Base-by-base conservation (phyloP, 1,139 yeast species). In the Geotrichum candidum region DNA sequence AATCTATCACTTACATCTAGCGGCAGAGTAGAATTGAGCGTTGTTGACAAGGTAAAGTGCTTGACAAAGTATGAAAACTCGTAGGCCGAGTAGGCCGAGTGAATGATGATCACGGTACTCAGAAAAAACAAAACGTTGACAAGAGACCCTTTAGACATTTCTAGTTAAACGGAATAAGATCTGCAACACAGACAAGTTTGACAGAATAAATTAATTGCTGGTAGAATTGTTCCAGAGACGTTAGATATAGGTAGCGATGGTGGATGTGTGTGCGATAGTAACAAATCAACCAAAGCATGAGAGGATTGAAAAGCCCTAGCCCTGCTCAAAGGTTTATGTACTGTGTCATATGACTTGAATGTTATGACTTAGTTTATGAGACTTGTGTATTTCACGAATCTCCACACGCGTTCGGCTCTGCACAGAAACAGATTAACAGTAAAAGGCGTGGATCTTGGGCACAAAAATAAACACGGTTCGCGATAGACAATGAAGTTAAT, bases 41-140 rank as follows among this genome's bases (percentile, higher is more conserved):
- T 54, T 10, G 68, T 61, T 15, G 68, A 62, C 22, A 58, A 55
- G 3, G 70, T 68, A 33, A 63, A 63, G 35, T 66, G 68, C 61
- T 73, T 72, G 54, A 68, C 61, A 57, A 69, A 63, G 54, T 67
- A 64, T 11, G 72, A 69, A 60, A 70, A 70, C 63, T 74, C 77
- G 59, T 72, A 71, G n/a, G 74, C 72, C 22, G 77, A 74, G 60
- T 73, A 74, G 3, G 73, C 73, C 13, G 72, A 64, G 62, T 74
- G 77, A 23, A 68, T 51, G 45, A 74, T 65, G n/a, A 72, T 64
- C 53, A 69, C 18, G 10, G 41, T 29, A n/a, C 57, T 45, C 10
- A 54, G 29, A 29, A 51, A 3, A 6, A 45, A 41, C 18, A 54
- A n/a, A 13, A 33, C 2, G 7, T 33, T 33, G 38, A 33, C 38